These are phyloP conservation scores for Colletotrichum brevisporum DNA, from an alignment of 2,329 filamentous ascomycete genomes.

Conservation along the genomic window DNA sequence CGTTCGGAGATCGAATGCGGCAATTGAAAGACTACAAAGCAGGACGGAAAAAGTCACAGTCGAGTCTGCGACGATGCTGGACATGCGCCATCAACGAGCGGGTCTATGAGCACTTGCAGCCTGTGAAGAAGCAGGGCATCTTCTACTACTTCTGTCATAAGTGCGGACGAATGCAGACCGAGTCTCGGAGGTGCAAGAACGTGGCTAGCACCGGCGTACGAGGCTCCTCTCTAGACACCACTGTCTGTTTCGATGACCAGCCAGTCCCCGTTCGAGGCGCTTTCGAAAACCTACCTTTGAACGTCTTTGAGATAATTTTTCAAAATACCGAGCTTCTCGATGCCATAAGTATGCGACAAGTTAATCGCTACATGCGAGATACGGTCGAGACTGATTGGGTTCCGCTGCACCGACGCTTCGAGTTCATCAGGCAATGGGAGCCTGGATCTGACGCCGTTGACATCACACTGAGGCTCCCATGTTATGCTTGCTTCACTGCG, in stretches of 20 bases:
- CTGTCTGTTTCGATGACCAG: no score
- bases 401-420: constrained; percentile 17
- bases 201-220: not conserved
- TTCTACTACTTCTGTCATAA: constrained; percentile 11
- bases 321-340: no score
- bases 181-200: constrained; percentile 6
- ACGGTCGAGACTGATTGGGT: constrained; percentile 11
- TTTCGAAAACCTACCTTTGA: no score
- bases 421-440: constrained; percentile 6
- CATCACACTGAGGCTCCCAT: no score
- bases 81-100: constrained; percentile 9
- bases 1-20: constrained; percentile 17
- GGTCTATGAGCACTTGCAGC: constrained; percentile 15
- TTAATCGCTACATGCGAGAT: not conserved
- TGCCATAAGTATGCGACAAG: not conserved
- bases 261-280: no score
- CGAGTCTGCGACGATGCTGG: constrained; percentile 15
- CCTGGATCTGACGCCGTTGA: not conserved
- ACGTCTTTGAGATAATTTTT: no score
- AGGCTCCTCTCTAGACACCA: not conserved
- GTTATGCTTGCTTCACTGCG: no score
- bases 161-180: not conserved
- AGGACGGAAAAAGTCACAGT: not conserved
- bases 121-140: constrained; percentile 11
- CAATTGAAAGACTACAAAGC: not conserved